Conservation (phyloP, 2,329 filamentous ascomycete species). For the Westerdykella ornata region DNA sequence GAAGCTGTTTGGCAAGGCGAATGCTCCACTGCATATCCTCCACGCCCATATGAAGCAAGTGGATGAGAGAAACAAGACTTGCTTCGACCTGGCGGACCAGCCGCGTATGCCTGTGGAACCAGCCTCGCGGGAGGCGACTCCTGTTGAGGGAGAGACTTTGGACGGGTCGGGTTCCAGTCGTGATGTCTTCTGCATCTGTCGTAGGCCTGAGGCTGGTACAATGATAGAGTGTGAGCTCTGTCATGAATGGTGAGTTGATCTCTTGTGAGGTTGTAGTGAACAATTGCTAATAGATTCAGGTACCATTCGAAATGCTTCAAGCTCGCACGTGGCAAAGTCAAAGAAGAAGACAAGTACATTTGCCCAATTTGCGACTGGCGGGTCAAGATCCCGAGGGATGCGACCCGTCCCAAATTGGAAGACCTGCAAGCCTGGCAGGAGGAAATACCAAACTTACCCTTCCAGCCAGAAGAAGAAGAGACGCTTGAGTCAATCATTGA, state of each 20-base stretch:
- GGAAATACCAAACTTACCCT: constrained; percentile 73
- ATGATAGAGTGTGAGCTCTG: constrained; percentile 99
- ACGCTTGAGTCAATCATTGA: constrained; percentile 79
- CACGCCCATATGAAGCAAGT: constrained; percentile 94
- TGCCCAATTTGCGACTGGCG: constrained; percentile 98
- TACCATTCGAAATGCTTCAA: constrained; percentile 98
- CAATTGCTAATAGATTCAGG: constrained; percentile 46
- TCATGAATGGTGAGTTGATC: constrained; percentile 77
- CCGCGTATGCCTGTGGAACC: constrained; percentile 88
- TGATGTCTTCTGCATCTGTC: constrained; percentile 96
- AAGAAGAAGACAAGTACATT: constrained; percentile 97
- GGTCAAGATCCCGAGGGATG: constrained; percentile 93
- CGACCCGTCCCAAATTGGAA: constrained; percentile 88
- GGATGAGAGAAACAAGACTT: constrained; percentile 78
- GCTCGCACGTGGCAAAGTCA: constrained; percentile 94
- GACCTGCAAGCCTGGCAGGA: constrained; percentile 78
- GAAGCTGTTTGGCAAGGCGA: constrained; percentile 95
- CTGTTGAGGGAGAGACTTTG: constrained; percentile 44
- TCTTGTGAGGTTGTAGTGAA: not conserved
- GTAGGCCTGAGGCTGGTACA: constrained; percentile 88
- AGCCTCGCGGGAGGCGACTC: constrained; percentile 72
- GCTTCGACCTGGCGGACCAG: constrained; percentile 85
- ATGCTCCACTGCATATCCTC: constrained; percentile 91
- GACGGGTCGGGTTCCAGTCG: constrained; percentile 47
- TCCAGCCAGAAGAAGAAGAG: constrained; percentile 93